Percentiles rank a stretch among this genome's conserved stretches.
Evolutionary conservation across 2,329 filamentous ascomycete genomes (phyloP).

Genomic region (Botrytis squamosa): DNA sequence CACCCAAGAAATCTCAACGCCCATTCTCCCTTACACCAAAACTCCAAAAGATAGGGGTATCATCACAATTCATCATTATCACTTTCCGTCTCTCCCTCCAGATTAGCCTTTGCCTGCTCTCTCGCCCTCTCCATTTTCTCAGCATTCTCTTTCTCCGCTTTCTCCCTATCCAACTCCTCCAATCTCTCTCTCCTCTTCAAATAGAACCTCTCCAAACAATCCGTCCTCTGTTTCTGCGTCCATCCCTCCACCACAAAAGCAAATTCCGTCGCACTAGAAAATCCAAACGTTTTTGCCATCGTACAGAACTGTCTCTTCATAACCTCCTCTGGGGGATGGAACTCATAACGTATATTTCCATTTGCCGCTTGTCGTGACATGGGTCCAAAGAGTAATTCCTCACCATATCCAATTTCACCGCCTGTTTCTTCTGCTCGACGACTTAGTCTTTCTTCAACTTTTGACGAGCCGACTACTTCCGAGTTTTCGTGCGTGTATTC

Average conservation of each 20-base stretch:
- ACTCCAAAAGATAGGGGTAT: neutral
- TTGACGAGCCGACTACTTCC: conserved; percentile 89
- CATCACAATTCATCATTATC: conserved; percentile 7
- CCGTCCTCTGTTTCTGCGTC: conserved; percentile 78
- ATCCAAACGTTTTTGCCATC: conserved; percentile 81
- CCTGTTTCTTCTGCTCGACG: conserved; percentile 57
- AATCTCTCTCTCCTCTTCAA: conserved; percentile 48
- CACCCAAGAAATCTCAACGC: neutral
- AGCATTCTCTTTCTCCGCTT: neutral
- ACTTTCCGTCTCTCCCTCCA: conserved; percentile 10
- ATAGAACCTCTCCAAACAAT: conserved; percentile 82
- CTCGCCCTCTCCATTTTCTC: neutral
- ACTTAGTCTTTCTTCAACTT: conserved; percentile 82
- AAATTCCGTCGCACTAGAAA: conserved; percentile 75
- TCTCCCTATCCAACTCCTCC: conserved; percentile 20
- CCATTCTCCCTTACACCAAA: neutral
- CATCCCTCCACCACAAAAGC: conserved; percentile 86
- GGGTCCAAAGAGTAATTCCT: conserved; percentile 58
- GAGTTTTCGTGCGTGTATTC: conserved; percentile 96
- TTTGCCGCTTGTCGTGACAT: conserved; percentile 35
- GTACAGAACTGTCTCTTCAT: conserved; percentile 82
- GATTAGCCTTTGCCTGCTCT: neutral
- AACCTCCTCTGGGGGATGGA: conserved; percentile 68
- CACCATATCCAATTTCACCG: conserved; percentile 48
- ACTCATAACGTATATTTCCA: conserved; percentile 34